Evolutionary conservation across 345 rosid genomes (phyloP).

Genomic region (Populus ilicifolia): DNA sequence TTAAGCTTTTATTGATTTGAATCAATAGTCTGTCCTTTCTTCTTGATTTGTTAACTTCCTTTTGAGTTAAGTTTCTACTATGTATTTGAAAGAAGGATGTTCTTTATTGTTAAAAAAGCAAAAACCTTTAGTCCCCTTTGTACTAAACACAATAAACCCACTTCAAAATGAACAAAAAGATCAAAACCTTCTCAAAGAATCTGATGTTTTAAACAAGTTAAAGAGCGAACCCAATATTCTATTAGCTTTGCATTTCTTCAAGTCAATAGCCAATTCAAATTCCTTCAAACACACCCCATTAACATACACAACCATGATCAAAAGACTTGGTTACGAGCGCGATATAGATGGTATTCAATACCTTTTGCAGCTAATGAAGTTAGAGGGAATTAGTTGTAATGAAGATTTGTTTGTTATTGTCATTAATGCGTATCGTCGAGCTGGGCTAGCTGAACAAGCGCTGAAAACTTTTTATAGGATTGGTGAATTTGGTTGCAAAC

Average conservation of each 20-base stretch:
- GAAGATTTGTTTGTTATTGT: conserved; percentile 66
- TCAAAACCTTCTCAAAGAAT: conserved; percentile 35
- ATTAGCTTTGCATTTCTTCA: conserved; percentile 57
- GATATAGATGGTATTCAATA: conserved; percentile 67
- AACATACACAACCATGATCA: conserved; percentile 63
- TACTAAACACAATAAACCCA: conserved; percentile 19
- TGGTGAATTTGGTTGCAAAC: conserved; percentile 70
- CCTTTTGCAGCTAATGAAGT: conserved; percentile 86
- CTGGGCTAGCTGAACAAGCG: conserved; percentile 63
- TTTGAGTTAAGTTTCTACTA: background rate
- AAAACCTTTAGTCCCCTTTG: conserved; percentile 23
- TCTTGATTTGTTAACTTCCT: background rate
- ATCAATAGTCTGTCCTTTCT: background rate
- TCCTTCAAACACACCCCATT: conserved; percentile 62
- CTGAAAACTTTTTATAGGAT: conserved; percentile 76
- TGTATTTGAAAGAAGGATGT: conserved; percentile 26
- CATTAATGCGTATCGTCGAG: conserved; percentile 43
- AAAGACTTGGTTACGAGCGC: conserved; percentile 47
- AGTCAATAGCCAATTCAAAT: conserved; percentile 55
- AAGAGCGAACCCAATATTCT: conserved; percentile 42
- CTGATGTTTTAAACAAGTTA: conserved; percentile 45
- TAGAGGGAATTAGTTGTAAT: conserved; percentile 61
- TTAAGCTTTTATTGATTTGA: background rate
- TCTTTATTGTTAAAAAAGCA: conserved; percentile 24
- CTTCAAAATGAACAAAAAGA: conserved; percentile 11